These are phyloP conservation scores for Metarhizium humberi DNA, from an alignment of 2,329 filamentous ascomycete species.

Conservation along the genomic window DNA sequence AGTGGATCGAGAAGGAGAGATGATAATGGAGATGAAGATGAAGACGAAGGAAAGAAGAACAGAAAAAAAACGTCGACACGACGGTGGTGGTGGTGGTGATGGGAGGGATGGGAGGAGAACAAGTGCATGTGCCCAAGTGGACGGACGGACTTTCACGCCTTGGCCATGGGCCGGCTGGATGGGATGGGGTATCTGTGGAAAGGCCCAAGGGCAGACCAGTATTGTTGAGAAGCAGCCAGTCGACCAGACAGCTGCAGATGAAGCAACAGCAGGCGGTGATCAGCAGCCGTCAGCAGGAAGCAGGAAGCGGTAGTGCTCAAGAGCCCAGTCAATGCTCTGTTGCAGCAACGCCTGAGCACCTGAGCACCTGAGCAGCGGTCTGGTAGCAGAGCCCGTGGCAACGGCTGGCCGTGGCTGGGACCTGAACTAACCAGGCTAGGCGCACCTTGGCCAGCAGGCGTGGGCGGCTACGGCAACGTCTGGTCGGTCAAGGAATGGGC, in stretches of 20 bases:
- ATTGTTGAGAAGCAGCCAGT: neutral
- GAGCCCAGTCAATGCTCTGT: neutral
- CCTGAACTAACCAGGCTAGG: conserved; percentile 3
- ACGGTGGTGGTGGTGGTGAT: conserved; percentile 6
- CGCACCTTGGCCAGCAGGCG: conserved; percentile 4
- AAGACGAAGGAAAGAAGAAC: conserved; percentile 18
- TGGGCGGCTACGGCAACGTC: neutral
- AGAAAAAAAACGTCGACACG: conserved; percentile 10
- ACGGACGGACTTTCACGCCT: conserved; percentile 6
- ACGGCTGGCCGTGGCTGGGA: conserved; percentile 7
- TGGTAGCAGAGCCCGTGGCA: conserved; percentile 7
- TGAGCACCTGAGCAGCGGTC: neutral
- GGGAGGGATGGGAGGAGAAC: conserved; percentile 8
- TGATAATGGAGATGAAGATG: conserved; percentile 16
- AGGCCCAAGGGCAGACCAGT: neutral
- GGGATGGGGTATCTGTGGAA: neutral
- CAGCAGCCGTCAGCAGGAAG: neutral
- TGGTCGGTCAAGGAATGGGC: neutral
- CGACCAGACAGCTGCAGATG: neutral
- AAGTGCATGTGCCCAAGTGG: neutral
- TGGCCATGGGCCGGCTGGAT: neutral
- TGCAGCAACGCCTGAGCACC: too few species aligned
- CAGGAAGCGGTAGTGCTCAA: neutral
- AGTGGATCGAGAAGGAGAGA: conserved; percentile 14
- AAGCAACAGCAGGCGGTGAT: neutral